These are phyloP conservation scores for Oldenlandia corymbosa DNA, from an alignment of 257 asterid genomes.

Conservation along the genomic window DNA sequence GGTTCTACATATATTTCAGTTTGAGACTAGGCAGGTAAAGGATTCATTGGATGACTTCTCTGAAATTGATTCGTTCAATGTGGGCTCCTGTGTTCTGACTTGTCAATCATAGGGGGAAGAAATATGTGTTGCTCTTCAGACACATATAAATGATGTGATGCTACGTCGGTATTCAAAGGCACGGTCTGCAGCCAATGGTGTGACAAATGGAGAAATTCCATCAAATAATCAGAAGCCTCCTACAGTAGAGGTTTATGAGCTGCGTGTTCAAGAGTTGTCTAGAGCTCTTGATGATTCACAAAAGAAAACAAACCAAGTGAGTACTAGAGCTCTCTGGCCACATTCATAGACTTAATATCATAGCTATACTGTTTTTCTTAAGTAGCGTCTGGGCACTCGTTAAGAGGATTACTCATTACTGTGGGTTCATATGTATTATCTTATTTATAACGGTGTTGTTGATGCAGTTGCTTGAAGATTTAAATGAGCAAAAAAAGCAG, in stretches of 20 bases:
- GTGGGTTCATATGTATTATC: background rate
- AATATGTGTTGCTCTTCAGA: constrained; percentile 98
- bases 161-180: constrained; percentile 96
- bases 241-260: constrained; percentile 52
- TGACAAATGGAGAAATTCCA: constrained; percentile 49
- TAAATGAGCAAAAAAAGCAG: constrained; percentile 59
- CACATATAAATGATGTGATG: constrained; percentile 99
- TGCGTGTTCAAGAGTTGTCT: constrained; percentile 67
- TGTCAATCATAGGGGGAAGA: constrained; percentile 77
- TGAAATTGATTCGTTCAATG: background rate
- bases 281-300: constrained; percentile 82
- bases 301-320: constrained; percentile 66
- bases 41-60: background rate
- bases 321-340: constrained; percentile 20
- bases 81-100: constrained; percentile 12
- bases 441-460: constrained; percentile 11
- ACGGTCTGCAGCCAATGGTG: constrained; percentile 73
- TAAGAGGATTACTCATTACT: background rate
- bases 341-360: background rate
- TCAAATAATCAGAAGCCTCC: constrained; percentile 52
- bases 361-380: background rate
- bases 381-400: background rate
- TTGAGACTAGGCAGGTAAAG: constrained; percentile 91
- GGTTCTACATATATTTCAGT: constrained; percentile 91
- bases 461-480: constrained; percentile 68